Conservation (phyloP, 2,329 filamentous ascomycete species). For the Colletotrichum sp. region DNA sequence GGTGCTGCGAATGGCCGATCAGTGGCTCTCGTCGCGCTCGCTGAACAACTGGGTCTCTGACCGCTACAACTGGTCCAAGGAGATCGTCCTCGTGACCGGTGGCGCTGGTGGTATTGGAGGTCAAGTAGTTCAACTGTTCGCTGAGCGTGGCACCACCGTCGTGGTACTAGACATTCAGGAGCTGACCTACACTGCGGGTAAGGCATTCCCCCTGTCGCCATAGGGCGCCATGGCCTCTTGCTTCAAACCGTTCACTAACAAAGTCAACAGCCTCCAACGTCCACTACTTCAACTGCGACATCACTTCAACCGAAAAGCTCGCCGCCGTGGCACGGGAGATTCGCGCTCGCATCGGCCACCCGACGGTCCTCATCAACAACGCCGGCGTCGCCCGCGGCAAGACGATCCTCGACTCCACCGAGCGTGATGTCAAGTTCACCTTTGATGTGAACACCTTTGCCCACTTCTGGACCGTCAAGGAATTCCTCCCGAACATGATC, state of each 20-base stretch:
- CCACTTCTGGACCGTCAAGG: conserved; percentile 69
- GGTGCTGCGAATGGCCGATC: conserved; percentile 51
- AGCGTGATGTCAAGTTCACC: conserved; percentile 66
- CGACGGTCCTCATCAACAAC: conserved; percentile 76
- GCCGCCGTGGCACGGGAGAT: conserved; percentile 56
- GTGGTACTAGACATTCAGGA: conserved; percentile 73
- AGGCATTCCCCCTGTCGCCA: conserved; percentile 20
- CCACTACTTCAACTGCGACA: conserved; percentile 74
- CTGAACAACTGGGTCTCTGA: conserved; percentile 57
- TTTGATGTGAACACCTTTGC: conserved; percentile 75
- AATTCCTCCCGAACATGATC: conserved; percentile 72
- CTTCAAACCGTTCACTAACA: neutral
- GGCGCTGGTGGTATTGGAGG: conserved; percentile 77
- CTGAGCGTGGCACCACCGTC: conserved; percentile 68
- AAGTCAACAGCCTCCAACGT: conserved; percentile 51
- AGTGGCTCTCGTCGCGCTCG: conserved; percentile 54
- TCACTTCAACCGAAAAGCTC: conserved; percentile 63
- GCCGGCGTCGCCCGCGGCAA: conserved; percentile 69
- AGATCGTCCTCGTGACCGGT: conserved; percentile 77
- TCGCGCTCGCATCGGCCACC: conserved; percentile 61
- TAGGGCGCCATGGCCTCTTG: too few relatives aligned
- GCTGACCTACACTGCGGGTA: conserved; percentile 58
- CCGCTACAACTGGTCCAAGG: conserved; percentile 68
- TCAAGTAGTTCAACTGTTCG: conserved; percentile 68
- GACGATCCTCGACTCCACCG: conserved; percentile 62